phyloP scores from a whole-genome alignment of 2,329 filamentous ascomycete species.

The Fusarium sororula region DNA sequence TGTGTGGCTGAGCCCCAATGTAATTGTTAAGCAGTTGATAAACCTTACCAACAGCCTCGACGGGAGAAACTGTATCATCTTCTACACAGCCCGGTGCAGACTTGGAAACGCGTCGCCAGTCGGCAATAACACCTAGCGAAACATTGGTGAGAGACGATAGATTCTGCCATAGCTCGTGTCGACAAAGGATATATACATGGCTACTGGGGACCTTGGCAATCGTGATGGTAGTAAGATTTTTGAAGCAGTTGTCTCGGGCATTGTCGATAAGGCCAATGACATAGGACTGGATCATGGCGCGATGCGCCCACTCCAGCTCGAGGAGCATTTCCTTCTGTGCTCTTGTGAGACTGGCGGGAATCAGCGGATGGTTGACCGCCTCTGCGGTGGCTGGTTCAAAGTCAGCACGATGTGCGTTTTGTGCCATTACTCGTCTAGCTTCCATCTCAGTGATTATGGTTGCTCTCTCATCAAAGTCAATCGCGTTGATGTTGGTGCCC shows the following conservation, averaged over 20 bases:
- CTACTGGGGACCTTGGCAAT: constrained; percentile 72
- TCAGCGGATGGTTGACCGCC: constrained; percentile 49
- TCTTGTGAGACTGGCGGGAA: constrained; percentile 64
- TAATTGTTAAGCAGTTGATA: constrained; percentile 61
- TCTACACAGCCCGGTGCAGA: constrained; percentile 60
- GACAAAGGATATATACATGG: constrained; percentile 64
- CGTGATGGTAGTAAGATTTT: constrained; percentile 65
- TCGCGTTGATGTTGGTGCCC: constrained; percentile 39
- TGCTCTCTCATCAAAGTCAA: constrained; percentile 48
- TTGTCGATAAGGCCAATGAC: constrained; percentile 72
- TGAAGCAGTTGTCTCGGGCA: constrained; percentile 55
- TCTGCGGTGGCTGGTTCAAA: constrained; percentile 37
- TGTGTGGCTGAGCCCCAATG: constrained; percentile 57
- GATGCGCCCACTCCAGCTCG: constrained; percentile 74
- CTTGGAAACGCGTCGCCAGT: constrained; percentile 70
- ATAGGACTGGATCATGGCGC: constrained; percentile 74
- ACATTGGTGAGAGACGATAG: constrained; percentile 64
- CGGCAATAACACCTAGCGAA: constrained; percentile 69
- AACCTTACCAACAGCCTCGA: constrained; percentile 60
- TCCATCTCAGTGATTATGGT: constrained; percentile 25
- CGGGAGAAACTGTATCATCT: constrained; percentile 59
- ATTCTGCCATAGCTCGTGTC: constrained; percentile 68
- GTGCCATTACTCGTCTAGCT: constrained; percentile 8
- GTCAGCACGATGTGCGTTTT: constrained; percentile 13
- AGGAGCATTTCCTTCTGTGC: constrained; percentile 75